A percentile compares a stretch with the other conserved stretches of the same genome.
These are phyloP conservation scores for Pythium sp. DNA, from an alignment of 352 stramenopile genomes.

Conservation along the genomic window DNA sequence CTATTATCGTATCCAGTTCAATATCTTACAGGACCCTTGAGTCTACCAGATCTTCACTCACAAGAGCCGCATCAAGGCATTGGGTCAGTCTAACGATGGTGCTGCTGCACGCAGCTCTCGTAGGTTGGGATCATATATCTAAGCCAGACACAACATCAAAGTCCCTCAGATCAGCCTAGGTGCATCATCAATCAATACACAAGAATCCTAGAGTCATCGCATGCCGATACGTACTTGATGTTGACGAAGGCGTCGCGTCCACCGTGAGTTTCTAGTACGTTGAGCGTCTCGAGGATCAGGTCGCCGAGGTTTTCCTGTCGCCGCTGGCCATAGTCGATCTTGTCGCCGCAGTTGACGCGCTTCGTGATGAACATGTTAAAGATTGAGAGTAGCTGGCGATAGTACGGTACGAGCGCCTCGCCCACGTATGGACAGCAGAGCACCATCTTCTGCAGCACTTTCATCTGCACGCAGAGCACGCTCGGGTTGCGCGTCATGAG, in stretches of 20 bases:
- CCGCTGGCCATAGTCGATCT: conserved; percentile 92
- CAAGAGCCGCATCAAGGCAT: background rate
- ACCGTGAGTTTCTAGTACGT: conserved; percentile 84
- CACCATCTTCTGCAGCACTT: conserved; percentile 75
- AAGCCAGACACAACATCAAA: background rate
- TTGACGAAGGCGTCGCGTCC: conserved; percentile 90
- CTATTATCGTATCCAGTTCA: background rate
- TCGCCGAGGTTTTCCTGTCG: conserved; percentile 88
- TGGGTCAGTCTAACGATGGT: conserved; percentile 1
- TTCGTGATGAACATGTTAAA: conserved; percentile 92
- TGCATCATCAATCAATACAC: background rate
- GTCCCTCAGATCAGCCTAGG: background rate
- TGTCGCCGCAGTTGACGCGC: conserved; percentile 90
- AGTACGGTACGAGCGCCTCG: conserved; percentile 90
- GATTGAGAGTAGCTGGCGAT: conserved; percentile 89
- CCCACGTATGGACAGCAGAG: conserved; percentile 71
- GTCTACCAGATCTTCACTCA: background rate
- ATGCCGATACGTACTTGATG: conserved; percentile 76
- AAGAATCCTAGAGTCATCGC: background rate
- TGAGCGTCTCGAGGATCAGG: conserved; percentile 87
- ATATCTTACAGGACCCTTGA: background rate
- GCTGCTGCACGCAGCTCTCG: conserved; percentile 79
- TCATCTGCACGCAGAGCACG: conserved; percentile 76
- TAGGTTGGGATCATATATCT: conserved; percentile 96
- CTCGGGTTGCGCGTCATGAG: conserved; percentile 76